A percentile compares a stretch with the other conserved stretches of the same genome.
Evolutionary conservation across 345 rosid species (phyloP).

Genomic region (Populus simonii): DNA sequence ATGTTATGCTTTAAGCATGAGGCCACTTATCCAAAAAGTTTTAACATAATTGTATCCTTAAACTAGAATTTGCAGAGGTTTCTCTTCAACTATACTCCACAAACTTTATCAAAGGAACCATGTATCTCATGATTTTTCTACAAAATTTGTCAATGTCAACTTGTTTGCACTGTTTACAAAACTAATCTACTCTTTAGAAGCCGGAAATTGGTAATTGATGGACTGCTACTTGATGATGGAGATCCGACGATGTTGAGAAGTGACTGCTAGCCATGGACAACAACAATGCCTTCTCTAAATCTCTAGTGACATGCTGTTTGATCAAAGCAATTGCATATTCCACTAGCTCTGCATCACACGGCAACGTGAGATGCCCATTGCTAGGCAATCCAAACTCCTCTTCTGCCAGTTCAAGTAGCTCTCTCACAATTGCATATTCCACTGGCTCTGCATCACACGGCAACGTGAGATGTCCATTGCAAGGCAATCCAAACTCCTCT

Average conservation of each 20-base stretch:
- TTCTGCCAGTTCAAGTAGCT: not conserved
- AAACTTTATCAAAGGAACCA: not conserved
- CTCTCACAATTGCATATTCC: not conserved
- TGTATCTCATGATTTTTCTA: not conserved
- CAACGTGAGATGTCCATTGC: not conserved
- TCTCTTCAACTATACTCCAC: not conserved
- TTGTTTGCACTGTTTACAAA: not conserved
- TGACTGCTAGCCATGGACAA: not conserved
- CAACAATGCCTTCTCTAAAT: not conserved
- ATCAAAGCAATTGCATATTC: conserved; percentile 6
- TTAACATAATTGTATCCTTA: not conserved
- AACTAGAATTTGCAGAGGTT: not conserved
- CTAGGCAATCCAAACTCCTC: not conserved
- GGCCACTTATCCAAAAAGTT: not conserved
- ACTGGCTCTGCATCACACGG: conserved; percentile 4
- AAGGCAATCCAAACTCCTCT: not conserved
- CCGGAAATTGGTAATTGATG: not conserved
- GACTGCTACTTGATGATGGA: not conserved
- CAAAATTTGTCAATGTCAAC: not conserved
- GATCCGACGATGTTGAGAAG: not conserved
- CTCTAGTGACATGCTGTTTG: not conserved
- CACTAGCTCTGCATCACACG: conserved; percentile 1
- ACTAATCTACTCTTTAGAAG: not conserved
- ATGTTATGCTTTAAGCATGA: not conserved
- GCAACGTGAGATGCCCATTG: not conserved